Evolutionary conservation across 306 rosid genomes (phyloP).

Genomic region (Prunus kanzakura): DNA sequence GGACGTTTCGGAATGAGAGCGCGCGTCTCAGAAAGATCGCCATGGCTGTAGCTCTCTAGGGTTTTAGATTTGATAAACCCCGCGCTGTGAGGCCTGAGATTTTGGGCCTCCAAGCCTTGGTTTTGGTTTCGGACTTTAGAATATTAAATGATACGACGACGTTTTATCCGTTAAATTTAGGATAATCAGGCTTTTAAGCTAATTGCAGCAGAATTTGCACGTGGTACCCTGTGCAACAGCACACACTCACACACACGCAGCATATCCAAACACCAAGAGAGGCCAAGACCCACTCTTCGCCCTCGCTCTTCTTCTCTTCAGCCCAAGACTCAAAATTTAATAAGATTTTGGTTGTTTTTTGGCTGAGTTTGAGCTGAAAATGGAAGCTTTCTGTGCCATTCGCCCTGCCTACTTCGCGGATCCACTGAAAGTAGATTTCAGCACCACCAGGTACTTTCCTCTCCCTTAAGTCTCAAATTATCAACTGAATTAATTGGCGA

Average conservation of each 20-base stretch:
- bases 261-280: conserved; percentile 19
- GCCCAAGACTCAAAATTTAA: neutral
- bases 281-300: neutral
- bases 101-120: neutral
- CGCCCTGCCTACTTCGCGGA: conserved; percentile 11
- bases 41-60: conserved; percentile 40
- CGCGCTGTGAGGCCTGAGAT: neutral
- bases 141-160: neutral
- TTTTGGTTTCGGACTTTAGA: neutral
- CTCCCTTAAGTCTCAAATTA: neutral
- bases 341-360: neutral
- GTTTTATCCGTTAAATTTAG: neutral
- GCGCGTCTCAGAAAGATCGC: conserved; percentile 55
- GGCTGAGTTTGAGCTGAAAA: conserved; percentile 7
- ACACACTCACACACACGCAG: neutral
- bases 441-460: conserved; percentile 24
- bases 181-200: neutral
- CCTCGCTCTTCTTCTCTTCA: neutral
- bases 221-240: neutral
- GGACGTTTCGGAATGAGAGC: conserved; percentile 42
- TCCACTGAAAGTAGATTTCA: conserved; percentile 7
- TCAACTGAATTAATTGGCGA: too few relatives aligned
- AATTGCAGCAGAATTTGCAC: conserved; percentile 3
- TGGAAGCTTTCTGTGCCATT: conserved; percentile 25
- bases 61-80: conserved; percentile 34